Evolutionary conservation across 805 yeast species (phyloP).

Genomic region (Sungouiella thailandica): DNA sequence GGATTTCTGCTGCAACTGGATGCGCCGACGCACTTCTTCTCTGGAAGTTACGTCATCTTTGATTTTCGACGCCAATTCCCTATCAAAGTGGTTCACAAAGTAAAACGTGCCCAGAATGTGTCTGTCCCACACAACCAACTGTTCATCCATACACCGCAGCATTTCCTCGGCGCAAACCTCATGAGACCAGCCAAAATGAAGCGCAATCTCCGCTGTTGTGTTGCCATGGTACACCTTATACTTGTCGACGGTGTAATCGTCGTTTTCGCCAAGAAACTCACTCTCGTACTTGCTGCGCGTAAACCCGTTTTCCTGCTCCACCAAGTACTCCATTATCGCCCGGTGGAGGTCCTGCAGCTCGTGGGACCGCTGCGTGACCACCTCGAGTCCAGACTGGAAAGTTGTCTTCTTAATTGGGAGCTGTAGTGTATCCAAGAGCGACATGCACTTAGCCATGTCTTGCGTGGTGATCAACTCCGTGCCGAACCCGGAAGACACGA

Average conservation of each 20-base stretch:
- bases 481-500: constrained; percentile 42
- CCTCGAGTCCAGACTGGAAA: constrained; percentile 33
- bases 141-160: constrained; percentile 51
- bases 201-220: constrained; percentile 39
- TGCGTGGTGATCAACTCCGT: constrained; percentile 63
- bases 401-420: constrained; percentile 47
- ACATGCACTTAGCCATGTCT: constrained; percentile 61
- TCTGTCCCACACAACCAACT: constrained; percentile 61
- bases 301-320: constrained; percentile 20
- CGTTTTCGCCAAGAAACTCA: constrained; percentile 17
- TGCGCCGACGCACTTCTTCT: background rate
- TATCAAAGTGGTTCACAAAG: constrained; percentile 39
- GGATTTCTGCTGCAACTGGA: background rate
- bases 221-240: constrained; percentile 27
- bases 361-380: constrained; percentile 22
- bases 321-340: constrained; percentile 21
- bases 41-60: background rate
- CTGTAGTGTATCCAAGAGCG: constrained; percentile 48
- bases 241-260: constrained; percentile 10
- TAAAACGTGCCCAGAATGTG: constrained; percentile 63
- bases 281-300: constrained; percentile 20
- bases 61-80: background rate
- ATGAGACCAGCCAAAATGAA: constrained; percentile 58
- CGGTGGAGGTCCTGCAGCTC: constrained; percentile 21
- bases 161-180: constrained; percentile 63